Evolutionary conservation across 1,139 yeast species (phyloP).

Genomic region (Protomyces pachydermus): DNA sequence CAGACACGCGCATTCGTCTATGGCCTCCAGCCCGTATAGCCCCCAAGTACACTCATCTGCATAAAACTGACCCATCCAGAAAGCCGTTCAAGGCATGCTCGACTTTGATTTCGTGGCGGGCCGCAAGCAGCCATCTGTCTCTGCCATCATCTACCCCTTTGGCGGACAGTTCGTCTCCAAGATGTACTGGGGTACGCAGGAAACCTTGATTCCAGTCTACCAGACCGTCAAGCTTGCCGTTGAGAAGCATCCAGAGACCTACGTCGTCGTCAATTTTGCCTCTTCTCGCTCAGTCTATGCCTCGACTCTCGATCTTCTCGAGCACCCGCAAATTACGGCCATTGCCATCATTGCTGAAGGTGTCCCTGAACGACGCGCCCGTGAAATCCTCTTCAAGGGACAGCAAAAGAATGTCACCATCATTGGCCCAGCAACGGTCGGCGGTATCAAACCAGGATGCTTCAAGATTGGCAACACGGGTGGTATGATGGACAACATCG

Average conservation of each 20-base stretch:
- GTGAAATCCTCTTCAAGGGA: constrained; percentile 46
- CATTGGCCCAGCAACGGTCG: constrained; percentile 50
- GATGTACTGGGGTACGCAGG: constrained; percentile 51
- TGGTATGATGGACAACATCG: constrained; percentile 51
- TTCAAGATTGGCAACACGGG: constrained; percentile 50
- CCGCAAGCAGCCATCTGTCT: constrained; percentile 47
- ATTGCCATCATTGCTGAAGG: constrained; percentile 50
- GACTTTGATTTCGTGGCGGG: constrained; percentile 48
- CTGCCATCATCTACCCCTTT: constrained; percentile 48
- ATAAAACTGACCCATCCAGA: constrained; percentile 44
- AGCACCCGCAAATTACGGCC: constrained; percentile 46
- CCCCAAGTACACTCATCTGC: constrained; percentile 42
- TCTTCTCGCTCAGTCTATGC: constrained; percentile 48
- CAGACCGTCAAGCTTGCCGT: constrained; percentile 43
- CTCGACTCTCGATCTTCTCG: constrained; percentile 47
- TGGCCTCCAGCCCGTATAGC: constrained; percentile 35
- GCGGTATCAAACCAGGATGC: constrained; percentile 50
- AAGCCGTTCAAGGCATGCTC: constrained; percentile 50
- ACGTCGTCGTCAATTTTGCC: constrained; percentile 48
- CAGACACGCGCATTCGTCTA: constrained; percentile 35
- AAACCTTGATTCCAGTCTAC: constrained; percentile 46
- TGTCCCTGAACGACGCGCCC: constrained; percentile 49
- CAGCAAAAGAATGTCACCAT: constrained; percentile 46
- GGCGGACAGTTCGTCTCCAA: constrained; percentile 48
- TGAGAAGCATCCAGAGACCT: constrained; percentile 47